Percentiles rank a stretch among this genome's conserved stretches.
phyloP scores from a whole-genome alignment of 2,329 filamentous ascomycete species.

The Colletotrichum endophyticum region DNA sequence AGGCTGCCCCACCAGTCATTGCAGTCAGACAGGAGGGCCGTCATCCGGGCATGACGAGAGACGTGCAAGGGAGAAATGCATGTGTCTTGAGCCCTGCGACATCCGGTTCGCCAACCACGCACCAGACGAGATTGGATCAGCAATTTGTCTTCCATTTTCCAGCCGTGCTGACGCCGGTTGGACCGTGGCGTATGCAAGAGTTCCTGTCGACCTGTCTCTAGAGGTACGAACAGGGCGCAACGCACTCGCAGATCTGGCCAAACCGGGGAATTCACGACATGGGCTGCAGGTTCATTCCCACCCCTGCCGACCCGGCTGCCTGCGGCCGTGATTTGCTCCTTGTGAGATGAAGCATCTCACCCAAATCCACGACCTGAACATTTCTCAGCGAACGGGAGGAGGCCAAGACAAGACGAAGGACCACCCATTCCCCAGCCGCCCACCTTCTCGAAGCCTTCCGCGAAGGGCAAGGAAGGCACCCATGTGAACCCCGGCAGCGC shows the following conservation, averaged over 20 bases:
- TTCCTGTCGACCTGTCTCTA: not conserved
- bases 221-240: not conserved
- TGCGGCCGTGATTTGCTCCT: not conserved
- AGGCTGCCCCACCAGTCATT: not conserved
- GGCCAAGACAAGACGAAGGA: not conserved
- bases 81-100: not conserved
- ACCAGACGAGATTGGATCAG: not conserved
- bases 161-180: slow-evolving; percentile 1
- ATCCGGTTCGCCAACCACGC: not conserved
- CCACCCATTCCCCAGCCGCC: not conserved
- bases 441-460: not conserved
- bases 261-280: not conserved
- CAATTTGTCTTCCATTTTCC: not conserved
- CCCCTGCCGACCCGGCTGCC: not conserved
- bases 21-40: not conserved
- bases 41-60: slow-evolving; percentile 7
- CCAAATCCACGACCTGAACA: not conserved
- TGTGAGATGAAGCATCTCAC: not conserved
- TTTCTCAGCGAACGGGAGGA: not conserved
- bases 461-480: not conserved
- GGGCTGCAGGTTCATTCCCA: not conserved
- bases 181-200: not conserved
- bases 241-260: not conserved
- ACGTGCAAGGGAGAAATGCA: not conserved
- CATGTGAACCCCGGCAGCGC: not conserved